Evolutionary conservation across 2,329 filamentous ascomycete species (phyloP).

Genomic region (Phialophora expanda): DNA sequence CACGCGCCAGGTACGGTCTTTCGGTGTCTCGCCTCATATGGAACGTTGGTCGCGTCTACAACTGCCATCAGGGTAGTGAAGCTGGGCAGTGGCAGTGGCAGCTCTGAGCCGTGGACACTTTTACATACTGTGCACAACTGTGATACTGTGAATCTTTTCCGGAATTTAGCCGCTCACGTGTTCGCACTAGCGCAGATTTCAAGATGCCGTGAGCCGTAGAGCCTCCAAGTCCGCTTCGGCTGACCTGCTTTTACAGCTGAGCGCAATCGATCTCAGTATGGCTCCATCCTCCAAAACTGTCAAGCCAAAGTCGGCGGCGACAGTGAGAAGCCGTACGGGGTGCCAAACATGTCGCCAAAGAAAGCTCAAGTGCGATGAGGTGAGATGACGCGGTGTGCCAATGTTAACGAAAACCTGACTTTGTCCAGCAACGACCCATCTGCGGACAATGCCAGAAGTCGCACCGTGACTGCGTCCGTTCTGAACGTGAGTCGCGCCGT

Average conservation of each 20-base stretch:
- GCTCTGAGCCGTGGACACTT: too few species aligned
- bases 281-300: constrained; percentile 14
- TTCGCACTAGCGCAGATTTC: not conserved
- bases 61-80: too few species aligned
- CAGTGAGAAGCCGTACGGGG: constrained; percentile 38
- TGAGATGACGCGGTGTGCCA: constrained; percentile 16
- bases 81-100: too few species aligned
- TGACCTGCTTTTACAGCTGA: constrained; percentile 25
- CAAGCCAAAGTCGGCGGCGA: constrained; percentile 25
- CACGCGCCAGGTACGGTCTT: too few species aligned
- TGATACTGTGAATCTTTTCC: too few species aligned
- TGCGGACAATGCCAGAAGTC: constrained; percentile 39
- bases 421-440: constrained; percentile 31
- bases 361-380: constrained; percentile 41
- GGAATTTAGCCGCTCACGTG: not conserved
- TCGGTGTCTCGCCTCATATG: too few species aligned
- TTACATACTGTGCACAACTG: too few species aligned
- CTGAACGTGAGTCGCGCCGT: constrained; percentile 32
- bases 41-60: too few species aligned
- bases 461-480: constrained; percentile 33
- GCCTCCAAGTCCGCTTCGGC: constrained; percentile 1
- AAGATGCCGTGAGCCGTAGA: not conserved
- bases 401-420: constrained; percentile 19
- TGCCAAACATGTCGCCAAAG: constrained; percentile 38
- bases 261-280: not conserved